A percentile compares a stretch with the other conserved stretches of the same genome.
Evolutionary conservation across 331 rosid genomes (phyloP).

Genomic region (Quercus lobata): DNA sequence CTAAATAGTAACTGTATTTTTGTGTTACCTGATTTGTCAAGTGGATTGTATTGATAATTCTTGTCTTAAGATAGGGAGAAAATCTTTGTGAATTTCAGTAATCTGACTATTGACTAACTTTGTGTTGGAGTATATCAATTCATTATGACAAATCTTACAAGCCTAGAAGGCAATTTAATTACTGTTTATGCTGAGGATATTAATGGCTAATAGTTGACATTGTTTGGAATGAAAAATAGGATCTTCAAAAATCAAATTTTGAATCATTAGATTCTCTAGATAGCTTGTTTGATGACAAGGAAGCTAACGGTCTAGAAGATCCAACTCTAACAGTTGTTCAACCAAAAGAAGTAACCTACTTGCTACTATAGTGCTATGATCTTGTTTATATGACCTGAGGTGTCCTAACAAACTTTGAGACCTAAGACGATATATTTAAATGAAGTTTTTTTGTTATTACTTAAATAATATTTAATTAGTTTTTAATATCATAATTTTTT

Average conservation of each 20-base stretch:
- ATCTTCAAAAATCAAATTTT: conserved; percentile 44
- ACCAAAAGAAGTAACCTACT: conserved; percentile 64
- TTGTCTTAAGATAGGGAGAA: background rate
- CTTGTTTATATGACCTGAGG: background rate
- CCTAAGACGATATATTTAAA: no score
- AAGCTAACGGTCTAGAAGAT: conserved; percentile 27
- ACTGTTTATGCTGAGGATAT: conserved; percentile 5
- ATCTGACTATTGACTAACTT: background rate
- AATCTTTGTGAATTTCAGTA: background rate
- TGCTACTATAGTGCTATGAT: background rate
- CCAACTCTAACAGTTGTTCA: conserved; percentile 4
- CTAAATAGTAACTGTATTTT: background rate
- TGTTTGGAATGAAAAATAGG: conserved; percentile 37
- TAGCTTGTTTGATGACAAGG: conserved; percentile 72
- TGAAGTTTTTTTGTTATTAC: no score
- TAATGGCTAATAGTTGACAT: conserved; percentile 20
- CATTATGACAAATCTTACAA: background rate
- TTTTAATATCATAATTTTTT: no score
- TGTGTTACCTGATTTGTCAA: background rate
- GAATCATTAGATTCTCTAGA: conserved; percentile 84
- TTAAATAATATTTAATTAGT: no score
- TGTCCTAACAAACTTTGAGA: no score
- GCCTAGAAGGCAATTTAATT: background rate
- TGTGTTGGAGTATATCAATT: background rate
- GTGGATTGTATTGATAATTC: background rate